Percentiles rank a stretch among this genome's conserved stretches.
Conservation (phyloP, 2,329 filamentous ascomycete species). For the Plectosphaerella cucumerina region DNA sequence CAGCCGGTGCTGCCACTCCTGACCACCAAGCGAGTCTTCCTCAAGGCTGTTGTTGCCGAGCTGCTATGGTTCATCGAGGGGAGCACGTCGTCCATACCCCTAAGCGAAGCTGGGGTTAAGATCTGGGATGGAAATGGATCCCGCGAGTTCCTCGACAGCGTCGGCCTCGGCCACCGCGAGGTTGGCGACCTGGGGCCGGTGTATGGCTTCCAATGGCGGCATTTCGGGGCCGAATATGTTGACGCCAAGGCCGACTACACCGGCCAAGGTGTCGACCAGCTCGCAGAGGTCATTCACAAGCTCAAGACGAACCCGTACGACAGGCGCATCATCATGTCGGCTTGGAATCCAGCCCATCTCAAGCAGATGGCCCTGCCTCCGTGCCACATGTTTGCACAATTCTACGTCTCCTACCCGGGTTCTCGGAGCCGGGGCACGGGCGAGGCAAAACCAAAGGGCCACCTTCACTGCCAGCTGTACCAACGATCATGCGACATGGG, state of each 20-base stretch:
- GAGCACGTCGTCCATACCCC: slow-evolving; percentile 71
- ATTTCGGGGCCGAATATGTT: slow-evolving; percentile 89
- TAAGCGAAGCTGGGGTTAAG: slow-evolving; percentile 78
- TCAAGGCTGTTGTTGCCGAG: slow-evolving; percentile 83
- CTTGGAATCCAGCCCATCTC: slow-evolving; percentile 90
- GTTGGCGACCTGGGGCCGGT: slow-evolving; percentile 91
- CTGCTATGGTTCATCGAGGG: slow-evolving; percentile 94
- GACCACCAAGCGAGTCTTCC: slow-evolving; percentile 95
- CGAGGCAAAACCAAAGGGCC: slow-evolving; percentile 46
- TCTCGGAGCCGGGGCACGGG: slow-evolving; percentile 19
- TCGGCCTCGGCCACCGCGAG: slow-evolving; percentile 76
- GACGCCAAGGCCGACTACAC: slow-evolving; percentile 78
- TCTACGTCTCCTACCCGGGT: slow-evolving; percentile 78
- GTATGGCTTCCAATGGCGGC: slow-evolving; percentile 98
- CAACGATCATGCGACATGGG: slow-evolving; percentile 97
- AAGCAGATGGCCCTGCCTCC: slow-evolving; percentile 87
- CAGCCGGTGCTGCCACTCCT: slow-evolving; percentile 79
- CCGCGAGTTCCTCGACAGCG: slow-evolving; percentile 80
- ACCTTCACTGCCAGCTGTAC: slow-evolving; percentile 84
- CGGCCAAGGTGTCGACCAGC: slow-evolving; percentile 86
- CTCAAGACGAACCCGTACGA: slow-evolving; percentile 82
- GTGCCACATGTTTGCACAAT: slow-evolving; percentile 97
- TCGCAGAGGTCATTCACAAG: slow-evolving; percentile 86
- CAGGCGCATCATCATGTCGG: slow-evolving; percentile 80
- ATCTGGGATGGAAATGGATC: slow-evolving; percentile 99